A percentile compares a stretch with the other conserved stretches of the same genome.
These are phyloP conservation scores for Boletus tylopilopsis DNA, from an alignment of 768 basidiomycete genomes.

Conservation along the genomic window DNA sequence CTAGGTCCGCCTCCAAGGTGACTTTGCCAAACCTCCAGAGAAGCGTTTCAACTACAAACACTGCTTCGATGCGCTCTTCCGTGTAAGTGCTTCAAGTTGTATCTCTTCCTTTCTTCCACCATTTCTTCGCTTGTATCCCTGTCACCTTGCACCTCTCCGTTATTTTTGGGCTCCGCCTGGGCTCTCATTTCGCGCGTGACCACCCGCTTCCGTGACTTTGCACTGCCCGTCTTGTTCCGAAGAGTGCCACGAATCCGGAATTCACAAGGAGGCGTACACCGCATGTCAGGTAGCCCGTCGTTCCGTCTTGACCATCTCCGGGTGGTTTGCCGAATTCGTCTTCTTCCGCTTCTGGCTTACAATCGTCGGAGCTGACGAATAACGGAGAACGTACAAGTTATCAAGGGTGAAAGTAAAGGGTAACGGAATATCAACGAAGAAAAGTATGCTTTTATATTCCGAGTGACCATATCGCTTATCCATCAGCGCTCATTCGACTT, in stretches of 20 bases:
- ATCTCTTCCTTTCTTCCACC: background rate
- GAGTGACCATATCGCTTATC: slow-evolving; percentile 7
- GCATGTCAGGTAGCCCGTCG: background rate
- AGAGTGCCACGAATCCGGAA: background rate
- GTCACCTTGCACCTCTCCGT: background rate
- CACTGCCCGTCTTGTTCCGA: slow-evolving; percentile 7
- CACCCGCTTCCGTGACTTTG: background rate
- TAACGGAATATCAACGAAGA: background rate
- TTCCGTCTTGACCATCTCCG: background rate
- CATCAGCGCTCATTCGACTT: too few relatives aligned
- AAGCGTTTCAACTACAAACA: slow-evolving; percentile 90
- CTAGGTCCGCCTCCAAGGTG: slow-evolving; percentile 80
- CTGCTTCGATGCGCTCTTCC: slow-evolving; percentile 81
- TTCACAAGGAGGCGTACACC: background rate
- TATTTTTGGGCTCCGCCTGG: background rate
- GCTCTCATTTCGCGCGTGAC: too few relatives aligned
- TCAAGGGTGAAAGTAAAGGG: background rate
- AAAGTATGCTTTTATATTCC: background rate
- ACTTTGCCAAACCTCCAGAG: slow-evolving; percentile 84
- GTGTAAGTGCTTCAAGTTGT: slow-evolving; percentile 61
- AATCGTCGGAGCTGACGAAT: background rate
- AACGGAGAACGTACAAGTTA: background rate
- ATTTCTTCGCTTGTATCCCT: background rate
- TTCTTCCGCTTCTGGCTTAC: background rate
- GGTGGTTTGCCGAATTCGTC: background rate